These are phyloP conservation scores for Stevia rebaudiana DNA, from an alignment of 140 eudicot genomes.

Conservation along the genomic window DNA sequence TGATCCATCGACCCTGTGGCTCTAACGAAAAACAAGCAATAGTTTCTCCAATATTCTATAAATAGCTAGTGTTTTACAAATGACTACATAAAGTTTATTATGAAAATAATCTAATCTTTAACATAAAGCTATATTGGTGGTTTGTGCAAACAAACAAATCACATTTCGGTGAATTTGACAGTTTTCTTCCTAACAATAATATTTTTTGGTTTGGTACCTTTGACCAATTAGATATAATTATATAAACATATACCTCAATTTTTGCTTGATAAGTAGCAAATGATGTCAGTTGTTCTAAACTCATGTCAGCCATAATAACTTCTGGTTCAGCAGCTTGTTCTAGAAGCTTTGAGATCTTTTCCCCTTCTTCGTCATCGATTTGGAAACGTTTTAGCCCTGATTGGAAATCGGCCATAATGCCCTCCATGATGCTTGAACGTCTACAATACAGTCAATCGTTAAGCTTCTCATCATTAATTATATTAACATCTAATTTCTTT, in stretches of 20 bases:
- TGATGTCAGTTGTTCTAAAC: constrained; percentile 58
- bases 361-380: constrained; percentile 51
- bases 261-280: constrained; percentile 63
- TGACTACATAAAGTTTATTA: neutral
- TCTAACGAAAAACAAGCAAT: neutral
- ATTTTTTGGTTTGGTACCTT: neutral
- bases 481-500: neutral
- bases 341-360: constrained; percentile 48
- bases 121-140: neutral
- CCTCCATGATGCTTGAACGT: constrained; percentile 68
- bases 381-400: constrained; percentile 27
- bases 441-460: constrained; percentile 30
- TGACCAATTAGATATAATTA: neutral
- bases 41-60: neutral
- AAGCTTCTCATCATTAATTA: neutral
- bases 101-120: neutral
- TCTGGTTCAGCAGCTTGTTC: constrained; percentile 92
- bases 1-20: no score
- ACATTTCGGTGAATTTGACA: no score
- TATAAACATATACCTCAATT: constrained; percentile 54
- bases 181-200: no score
- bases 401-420: constrained; percentile 56
- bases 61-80: neutral
- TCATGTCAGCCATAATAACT: constrained; percentile 88
- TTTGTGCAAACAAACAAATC: neutral